Evolutionary conservation across 352 stramenopile species (phyloP).

Genomic region (Discostella stelligera): DNA sequence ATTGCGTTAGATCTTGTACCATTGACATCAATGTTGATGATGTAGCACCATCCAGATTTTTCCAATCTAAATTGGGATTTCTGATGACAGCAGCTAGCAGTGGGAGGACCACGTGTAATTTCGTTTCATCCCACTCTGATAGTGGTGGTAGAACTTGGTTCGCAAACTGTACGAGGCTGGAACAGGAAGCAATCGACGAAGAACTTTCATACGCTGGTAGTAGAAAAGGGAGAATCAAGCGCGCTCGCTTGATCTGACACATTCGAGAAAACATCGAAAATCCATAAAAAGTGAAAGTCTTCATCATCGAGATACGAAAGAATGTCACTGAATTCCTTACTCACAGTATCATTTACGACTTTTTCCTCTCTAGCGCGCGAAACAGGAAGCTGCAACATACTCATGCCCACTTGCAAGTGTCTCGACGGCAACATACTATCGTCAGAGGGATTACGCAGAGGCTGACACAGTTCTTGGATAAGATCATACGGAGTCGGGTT

Average conservation of each 20-base stretch:
- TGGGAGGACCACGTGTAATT: constrained; percentile 53
- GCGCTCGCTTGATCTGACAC: constrained; percentile 28
- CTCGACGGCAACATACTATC: constrained; percentile 8
- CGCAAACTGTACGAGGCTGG: constrained; percentile 34
- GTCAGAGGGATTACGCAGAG: too few relatives aligned
- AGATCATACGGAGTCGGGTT: constrained; percentile 19
- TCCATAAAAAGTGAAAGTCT: too few relatives aligned
- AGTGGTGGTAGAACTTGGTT: constrained; percentile 64
- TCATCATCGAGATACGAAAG: too few relatives aligned
- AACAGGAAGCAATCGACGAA: constrained; percentile 23
- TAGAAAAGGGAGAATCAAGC: constrained; percentile 39
- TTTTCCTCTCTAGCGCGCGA: constrained; percentile 36
- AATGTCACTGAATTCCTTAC: neutral
- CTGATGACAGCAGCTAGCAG: constrained; percentile 52
- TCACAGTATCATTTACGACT: constrained; percentile 18
- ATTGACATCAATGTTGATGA: constrained; percentile 29
- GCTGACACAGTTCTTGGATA: constrained; percentile 33
- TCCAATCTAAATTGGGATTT: constrained; percentile 20
- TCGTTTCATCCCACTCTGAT: constrained; percentile 55
- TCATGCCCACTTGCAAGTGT: constrained; percentile 41
- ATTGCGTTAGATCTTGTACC: constrained; percentile 46
- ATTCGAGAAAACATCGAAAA: constrained; percentile 1
- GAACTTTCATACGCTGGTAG: constrained; percentile 36
- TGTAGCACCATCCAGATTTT: constrained; percentile 11
- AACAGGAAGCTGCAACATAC: constrained; percentile 37